Base-by-base conservation (phyloP, 1,139 yeast species). In the Sugiyamaella castrensis region DNA sequence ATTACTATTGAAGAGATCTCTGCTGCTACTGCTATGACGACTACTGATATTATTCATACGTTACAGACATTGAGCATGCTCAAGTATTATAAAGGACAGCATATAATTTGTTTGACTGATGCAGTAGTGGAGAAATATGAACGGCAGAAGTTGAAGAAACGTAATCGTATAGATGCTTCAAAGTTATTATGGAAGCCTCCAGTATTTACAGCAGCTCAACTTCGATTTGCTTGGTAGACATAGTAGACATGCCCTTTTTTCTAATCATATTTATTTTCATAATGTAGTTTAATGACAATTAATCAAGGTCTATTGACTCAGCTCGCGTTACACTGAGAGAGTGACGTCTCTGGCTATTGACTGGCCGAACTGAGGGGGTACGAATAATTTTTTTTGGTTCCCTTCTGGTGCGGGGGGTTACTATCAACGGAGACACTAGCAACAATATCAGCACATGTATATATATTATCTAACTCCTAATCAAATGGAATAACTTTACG, bases 11-110 rank as follows among this genome's bases (percentile, higher is more conserved):
- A 92, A 62, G 98, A 92, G 60, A 84, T 92, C 19, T 86, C 97
- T 24, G 72, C 83, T 9, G 71, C 82, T 42, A 88, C 98, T 0
- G 80, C 98, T 24, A 92, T 92, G 96, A 92, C 98, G 3, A 91
- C 98, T 0, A 87, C 96, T 1, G 98, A 92, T 68, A 88, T 94
- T 46, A 71, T 92, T 46, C 98, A 92, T 65, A 94, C 98, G 0
- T 76, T 95, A 47, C 94, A 94, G 56, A 88, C 96, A 0, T 74
- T 89, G 61, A 92, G 87, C 64, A 88, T 94, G 75, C 74, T 94
- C 57, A 78, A 92, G 60, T 92, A 92, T 65, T 91, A 89, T 69
- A 89, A 89, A 65, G 98, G 98, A 12, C 98, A 92, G 68, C 98
- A 92, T 68, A 89, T 92, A 37, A 87, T 92, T 37, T 94, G 91